These are phyloP conservation scores for Eimeria sp. DNA, from an alignment of 169 alveolate species.

Conservation along the genomic window DNA sequence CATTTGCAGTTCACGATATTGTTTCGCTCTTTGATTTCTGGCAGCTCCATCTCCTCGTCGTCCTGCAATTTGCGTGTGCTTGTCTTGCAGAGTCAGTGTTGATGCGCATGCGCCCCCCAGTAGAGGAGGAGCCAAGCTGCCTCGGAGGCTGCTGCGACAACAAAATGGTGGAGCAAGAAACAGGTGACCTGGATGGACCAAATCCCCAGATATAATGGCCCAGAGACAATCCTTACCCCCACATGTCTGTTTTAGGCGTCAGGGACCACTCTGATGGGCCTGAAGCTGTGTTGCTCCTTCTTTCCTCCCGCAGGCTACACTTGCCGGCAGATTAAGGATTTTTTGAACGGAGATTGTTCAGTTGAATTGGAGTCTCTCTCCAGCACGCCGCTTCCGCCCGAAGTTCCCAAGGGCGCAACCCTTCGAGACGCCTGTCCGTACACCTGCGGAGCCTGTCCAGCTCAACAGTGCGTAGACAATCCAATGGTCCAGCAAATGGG, in stretches of 20 bases:
- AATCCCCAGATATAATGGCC: background rate
- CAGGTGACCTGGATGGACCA: conserved; percentile 30
- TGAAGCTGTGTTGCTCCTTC: background rate
- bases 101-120: conserved; percentile 66
- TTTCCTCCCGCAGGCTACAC: conserved; percentile 59
- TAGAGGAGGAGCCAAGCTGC: conserved; percentile 42
- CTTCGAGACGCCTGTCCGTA: conserved; percentile 80
- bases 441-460: conserved; percentile 82
- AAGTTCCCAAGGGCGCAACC: conserved; percentile 74
- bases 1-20: background rate
- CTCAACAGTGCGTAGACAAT: conserved; percentile 82
- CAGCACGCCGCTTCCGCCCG: conserved; percentile 80
- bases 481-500: conserved; percentile 85
- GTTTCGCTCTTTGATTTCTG: background rate
- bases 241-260: background rate
- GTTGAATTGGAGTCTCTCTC: conserved; percentile 42
- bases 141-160: conserved; percentile 83
- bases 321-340: conserved; percentile 77
- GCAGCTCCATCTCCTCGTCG: background rate
- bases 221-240: background rate
- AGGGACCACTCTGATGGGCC: background rate
- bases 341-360: conserved; percentile 74
- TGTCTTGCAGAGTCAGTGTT: conserved; percentile 54
- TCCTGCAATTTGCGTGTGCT: background rate
- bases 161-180: conserved; percentile 78